Evolutionary conservation across 192 early-diverging fungal genomes (phyloP).

Genomic region (Entophlyctis luteolus): DNA sequence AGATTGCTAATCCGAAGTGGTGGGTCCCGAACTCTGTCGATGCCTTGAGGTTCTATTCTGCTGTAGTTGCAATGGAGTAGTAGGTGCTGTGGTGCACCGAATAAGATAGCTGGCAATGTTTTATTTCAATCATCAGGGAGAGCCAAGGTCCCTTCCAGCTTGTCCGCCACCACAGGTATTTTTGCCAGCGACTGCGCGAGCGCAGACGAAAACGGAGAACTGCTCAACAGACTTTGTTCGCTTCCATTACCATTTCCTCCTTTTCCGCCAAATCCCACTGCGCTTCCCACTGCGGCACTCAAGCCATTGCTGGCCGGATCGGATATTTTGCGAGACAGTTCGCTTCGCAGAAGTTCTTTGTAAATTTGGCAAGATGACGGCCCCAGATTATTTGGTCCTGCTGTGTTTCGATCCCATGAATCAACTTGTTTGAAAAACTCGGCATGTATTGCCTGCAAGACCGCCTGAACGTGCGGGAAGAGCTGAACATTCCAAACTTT

Average conservation of each 20-base stretch:
- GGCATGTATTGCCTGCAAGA: slow-evolving; percentile 49
- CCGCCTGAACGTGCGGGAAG: slow-evolving; percentile 60
- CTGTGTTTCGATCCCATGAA: slow-evolving; percentile 44
- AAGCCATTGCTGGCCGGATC: no score
- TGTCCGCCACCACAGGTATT: no score
- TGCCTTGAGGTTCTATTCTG: neutral
- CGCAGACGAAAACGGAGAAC: no score
- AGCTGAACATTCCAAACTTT: slow-evolving; percentile 64
- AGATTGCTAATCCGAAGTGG: neutral
- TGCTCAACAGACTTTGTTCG: no score
- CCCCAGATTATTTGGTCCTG: neutral
- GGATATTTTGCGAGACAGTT: slow-evolving; percentile 14
- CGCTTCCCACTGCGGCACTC: no score
- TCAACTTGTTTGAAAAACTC: slow-evolving; percentile 66
- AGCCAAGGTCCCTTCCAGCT: no score
- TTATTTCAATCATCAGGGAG: no score
- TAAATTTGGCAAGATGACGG: slow-evolving; percentile 27
- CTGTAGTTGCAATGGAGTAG: neutral
- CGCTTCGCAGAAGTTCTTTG: slow-evolving; percentile 23
- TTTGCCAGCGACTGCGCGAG: no score
- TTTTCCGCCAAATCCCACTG: no score
- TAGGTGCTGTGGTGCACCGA: neutral
- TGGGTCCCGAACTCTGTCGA: slow-evolving; percentile 4
- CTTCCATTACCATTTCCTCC: no score
- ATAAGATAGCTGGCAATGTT: no score